Conservation (phyloP, 768 basidiomycete genomes). For the Naganishia vaughanmartiniae region DNA sequence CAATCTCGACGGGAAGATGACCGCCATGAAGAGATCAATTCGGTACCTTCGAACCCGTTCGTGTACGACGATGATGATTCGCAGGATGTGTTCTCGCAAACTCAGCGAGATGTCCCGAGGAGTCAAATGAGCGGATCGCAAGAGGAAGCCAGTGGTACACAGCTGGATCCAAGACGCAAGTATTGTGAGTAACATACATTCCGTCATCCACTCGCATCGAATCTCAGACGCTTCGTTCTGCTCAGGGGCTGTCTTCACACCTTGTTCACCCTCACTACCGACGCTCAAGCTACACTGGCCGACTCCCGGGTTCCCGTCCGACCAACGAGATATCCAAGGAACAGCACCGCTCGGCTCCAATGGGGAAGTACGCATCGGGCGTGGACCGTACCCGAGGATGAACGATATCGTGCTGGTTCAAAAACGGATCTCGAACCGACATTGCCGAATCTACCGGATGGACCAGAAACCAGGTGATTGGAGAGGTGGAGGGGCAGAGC, state of each 20-base stretch:
- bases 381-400: conserved; percentile 39
- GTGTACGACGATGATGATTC: conserved; percentile 18
- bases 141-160: conserved; percentile 21
- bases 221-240: conserved; percentile 13
- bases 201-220: not conserved
- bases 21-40: not conserved
- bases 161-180: conserved; percentile 46
- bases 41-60: conserved; percentile 17
- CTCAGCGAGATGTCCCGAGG: conserved; percentile 17
- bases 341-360: conserved; percentile 20
- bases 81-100: conserved; percentile 19
- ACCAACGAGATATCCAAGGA: conserved; percentile 3
- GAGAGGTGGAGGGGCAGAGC: conserved; percentile 20
- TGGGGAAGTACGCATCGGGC: conserved; percentile 42
- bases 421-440: conserved; percentile 45
- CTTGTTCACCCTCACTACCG: conserved; percentile 40
- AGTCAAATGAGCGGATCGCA: conserved; percentile 19
- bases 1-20: not conserved
- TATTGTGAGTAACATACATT: conserved; percentile 41
- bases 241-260: conserved; percentile 49
- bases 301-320: conserved; percentile 21
- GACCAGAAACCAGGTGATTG: conserved; percentile 19
- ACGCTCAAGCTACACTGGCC: conserved; percentile 49
- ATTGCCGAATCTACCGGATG: conserved; percentile 42
- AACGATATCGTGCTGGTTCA: conserved; percentile 47